Conservation (phyloP, 148 eudicot genomes). For the Rhododendron molle region DNA sequence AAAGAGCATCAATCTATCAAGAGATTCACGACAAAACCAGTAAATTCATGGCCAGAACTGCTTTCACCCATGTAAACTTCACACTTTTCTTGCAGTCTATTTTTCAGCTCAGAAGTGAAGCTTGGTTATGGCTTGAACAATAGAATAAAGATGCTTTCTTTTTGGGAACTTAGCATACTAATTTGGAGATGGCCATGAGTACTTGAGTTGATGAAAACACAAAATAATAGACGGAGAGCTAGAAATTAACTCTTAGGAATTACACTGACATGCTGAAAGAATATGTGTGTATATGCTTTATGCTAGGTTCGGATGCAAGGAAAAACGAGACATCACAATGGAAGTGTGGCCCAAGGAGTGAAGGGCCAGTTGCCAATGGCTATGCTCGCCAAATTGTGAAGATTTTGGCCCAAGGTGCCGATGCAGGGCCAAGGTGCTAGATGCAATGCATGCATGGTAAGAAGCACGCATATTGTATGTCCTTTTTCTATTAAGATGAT, state of each 20-base stretch:
- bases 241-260: background rate
- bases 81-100: too few species aligned
- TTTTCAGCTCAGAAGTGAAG: too few species aligned
- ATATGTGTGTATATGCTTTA: background rate
- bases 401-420: background rate
- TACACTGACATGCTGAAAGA: background rate
- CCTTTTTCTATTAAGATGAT: background rate
- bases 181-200: too few species aligned
- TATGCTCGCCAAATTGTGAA: background rate
- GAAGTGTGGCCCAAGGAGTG: background rate
- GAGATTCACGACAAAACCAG: background rate
- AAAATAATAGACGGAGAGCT: background rate
- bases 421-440: background rate
- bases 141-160: too few species aligned
- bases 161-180: too few species aligned
- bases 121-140: too few species aligned
- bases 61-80: background rate
- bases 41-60: background rate
- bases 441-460: background rate
- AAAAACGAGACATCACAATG: background rate
- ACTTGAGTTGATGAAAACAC: too few species aligned
- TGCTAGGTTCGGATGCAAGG: background rate
- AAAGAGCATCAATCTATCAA: background rate
- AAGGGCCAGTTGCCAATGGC: background rate
- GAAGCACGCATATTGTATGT: background rate